Evolutionary conservation across 805 yeast species (phyloP).

Genomic region (Lachancea fermentati): DNA sequence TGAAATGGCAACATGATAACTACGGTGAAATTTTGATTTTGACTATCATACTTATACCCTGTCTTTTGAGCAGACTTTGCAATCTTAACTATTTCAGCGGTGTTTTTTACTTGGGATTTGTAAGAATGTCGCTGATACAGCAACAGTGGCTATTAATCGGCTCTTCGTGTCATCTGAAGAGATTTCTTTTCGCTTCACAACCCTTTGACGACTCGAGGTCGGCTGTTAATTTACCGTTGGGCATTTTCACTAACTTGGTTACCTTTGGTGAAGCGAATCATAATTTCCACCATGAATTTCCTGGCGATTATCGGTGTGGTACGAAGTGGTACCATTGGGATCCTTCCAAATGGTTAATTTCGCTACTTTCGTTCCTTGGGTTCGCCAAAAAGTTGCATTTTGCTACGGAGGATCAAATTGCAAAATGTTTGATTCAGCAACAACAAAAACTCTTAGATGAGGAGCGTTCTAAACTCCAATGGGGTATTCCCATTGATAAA

Average conservation of each 20-base stretch:
- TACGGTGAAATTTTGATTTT: slow-evolving; percentile 49
- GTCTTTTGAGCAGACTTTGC: slow-evolving; percentile 63
- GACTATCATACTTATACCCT: slow-evolving; percentile 58
- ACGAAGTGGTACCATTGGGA: slow-evolving; percentile 70
- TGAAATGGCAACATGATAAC: slow-evolving; percentile 67
- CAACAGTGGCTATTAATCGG: slow-evolving; percentile 75
- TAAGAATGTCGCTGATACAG: slow-evolving; percentile 67
- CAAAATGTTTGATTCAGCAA: slow-evolving; percentile 71
- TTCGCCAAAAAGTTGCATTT: slow-evolving; percentile 52
- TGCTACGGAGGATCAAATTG: slow-evolving; percentile 45
- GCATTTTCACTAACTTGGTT: slow-evolving; percentile 48
- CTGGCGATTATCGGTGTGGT: slow-evolving; percentile 80
- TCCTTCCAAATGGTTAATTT: slow-evolving; percentile 78
- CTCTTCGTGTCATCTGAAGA: slow-evolving; percentile 68
- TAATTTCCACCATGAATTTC: slow-evolving; percentile 94
- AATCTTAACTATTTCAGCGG: slow-evolving; percentile 69
- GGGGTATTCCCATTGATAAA: slow-evolving; percentile 92
- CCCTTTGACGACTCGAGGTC: slow-evolving; percentile 73
- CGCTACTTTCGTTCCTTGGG: slow-evolving; percentile 46
- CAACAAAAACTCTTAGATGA: slow-evolving; percentile 75
- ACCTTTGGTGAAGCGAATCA: slow-evolving; percentile 90
- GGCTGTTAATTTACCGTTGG: slow-evolving; percentile 53
- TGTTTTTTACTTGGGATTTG: slow-evolving; percentile 63
- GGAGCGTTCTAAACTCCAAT: slow-evolving; percentile 70
- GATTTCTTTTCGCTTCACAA: slow-evolving; percentile 48